Percentiles rank a stretch among this genome's conserved stretches.
Conservation (phyloP, 2,329 filamentous ascomycete genomes). For the Cercospora sp. region DNA sequence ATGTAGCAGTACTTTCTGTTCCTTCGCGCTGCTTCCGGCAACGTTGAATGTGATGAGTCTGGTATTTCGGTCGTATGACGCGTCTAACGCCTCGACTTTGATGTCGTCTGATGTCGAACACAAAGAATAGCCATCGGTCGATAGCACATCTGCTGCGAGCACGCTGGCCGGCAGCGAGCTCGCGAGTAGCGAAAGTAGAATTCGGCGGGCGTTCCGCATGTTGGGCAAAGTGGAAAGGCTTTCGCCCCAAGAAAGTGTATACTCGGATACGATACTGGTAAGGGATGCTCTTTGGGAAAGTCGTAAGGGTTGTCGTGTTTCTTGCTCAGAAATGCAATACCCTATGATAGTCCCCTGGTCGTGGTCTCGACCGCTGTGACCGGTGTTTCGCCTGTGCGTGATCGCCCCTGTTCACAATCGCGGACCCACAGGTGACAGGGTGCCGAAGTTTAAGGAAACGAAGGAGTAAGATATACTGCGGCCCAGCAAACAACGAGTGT, state of each 20-base stretch:
- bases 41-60: conserved; percentile 79
- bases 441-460: neutral
- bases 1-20: conserved; percentile 77
- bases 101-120: conserved; percentile 65
- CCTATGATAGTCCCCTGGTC: neutral
- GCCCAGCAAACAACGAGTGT: conserved; percentile 9
- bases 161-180: conserved; percentile 49
- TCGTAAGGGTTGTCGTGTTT: neutral
- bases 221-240: conserved; percentile 23
- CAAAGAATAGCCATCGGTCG: conserved; percentile 76
- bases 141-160: conserved; percentile 69
- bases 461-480: neutral
- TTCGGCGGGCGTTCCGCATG: conserved; percentile 35
- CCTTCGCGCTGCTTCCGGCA: conserved; percentile 69
- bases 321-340: conserved; percentile 5
- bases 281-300: neutral
- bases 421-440: conserved; percentile 3
- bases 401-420: conserved; percentile 18
- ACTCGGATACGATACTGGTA: conserved; percentile 6
- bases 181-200: conserved; percentile 37
- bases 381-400: conserved; percentile 19
- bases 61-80: conserved; percentile 74
- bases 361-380: conserved; percentile 2
- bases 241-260: conserved; percentile 13
- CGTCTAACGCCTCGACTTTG: conserved; percentile 70